phyloP scores from a whole-genome alignment of 2,329 filamentous ascomycete species.

The Ceratocystis albifundus region DNA sequence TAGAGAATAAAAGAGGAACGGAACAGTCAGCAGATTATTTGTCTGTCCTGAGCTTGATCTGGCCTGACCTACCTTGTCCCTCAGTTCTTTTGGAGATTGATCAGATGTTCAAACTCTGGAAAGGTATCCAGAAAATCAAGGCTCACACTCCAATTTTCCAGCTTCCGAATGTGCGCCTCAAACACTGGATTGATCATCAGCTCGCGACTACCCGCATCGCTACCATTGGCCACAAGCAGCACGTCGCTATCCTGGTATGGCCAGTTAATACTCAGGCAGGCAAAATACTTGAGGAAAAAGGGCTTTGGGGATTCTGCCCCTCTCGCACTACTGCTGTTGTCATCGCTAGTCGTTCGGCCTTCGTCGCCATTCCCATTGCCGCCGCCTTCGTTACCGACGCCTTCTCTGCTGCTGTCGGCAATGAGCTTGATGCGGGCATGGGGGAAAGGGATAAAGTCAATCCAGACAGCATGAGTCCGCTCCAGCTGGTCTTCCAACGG shows the following conservation, averaged over 20 bases:
- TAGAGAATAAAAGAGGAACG: background rate
- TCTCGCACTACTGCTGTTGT: background rate
- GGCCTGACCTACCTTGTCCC: background rate
- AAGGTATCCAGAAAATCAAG: constrained; percentile 54
- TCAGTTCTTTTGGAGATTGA: constrained; percentile 20
- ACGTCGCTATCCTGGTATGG: constrained; percentile 64
- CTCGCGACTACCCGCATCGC: constrained; percentile 35
- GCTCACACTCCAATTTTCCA: constrained; percentile 75
- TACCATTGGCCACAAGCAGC: constrained; percentile 47
- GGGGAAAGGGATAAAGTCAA: constrained; percentile 73
- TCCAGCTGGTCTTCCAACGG: constrained; percentile 57
- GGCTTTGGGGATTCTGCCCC: background rate
- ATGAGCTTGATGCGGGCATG: constrained; percentile 59
- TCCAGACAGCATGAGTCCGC: constrained; percentile 63
- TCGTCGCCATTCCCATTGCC: constrained; percentile 27
- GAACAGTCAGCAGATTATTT: background rate
- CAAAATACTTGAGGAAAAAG: constrained; percentile 74
- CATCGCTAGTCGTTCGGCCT: background rate
- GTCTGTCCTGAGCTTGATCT: too few species aligned
- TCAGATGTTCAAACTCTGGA: constrained; percentile 33
- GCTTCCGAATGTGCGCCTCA: constrained; percentile 61
- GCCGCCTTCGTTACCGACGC: background rate
- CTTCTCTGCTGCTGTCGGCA: constrained; percentile 24
- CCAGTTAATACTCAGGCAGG: constrained; percentile 69
- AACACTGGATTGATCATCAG: constrained; percentile 78